A percentile compares a stretch with the other conserved stretches of the same genome.
phyloP scores from a whole-genome alignment of 768 basidiomycete genomes.

The Tylopilus sp. region DNA sequence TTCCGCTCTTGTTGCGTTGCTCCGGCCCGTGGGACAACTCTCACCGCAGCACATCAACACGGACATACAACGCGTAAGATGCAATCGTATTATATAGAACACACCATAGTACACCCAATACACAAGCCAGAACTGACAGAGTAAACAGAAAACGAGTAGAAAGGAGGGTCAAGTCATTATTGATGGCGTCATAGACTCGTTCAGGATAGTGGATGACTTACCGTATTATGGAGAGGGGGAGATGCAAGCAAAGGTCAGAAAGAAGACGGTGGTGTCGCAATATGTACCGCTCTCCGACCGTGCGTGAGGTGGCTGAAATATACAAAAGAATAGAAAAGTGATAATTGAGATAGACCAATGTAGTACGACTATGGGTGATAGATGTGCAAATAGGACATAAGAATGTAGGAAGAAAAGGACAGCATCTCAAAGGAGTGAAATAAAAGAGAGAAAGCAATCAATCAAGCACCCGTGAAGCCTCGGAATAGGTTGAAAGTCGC shows the following conservation, averaged over 20 bases:
- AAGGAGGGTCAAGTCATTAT: not conserved
- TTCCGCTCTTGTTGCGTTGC: no score
- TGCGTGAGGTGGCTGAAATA: conserved; percentile 7
- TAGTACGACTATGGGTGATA: not conserved
- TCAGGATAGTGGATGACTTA: not conserved
- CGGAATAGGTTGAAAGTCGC: conserved; percentile 35
- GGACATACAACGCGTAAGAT: conserved; percentile 20
- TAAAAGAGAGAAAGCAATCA: not conserved
- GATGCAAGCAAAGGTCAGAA: not conserved
- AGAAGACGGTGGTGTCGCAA: conserved; percentile 4
- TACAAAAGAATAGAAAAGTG: conserved; percentile 1
- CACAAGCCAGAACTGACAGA: not conserved
- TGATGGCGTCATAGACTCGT: not conserved
- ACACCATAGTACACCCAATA: not conserved
- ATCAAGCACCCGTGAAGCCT: conserved; percentile 3
- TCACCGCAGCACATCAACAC: conserved; percentile 26
- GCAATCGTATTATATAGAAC: not conserved
- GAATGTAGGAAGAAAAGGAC: not conserved
- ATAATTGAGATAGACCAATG: conserved; percentile 1
- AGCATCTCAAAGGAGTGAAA: not conserved
- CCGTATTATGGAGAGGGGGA: not conserved
- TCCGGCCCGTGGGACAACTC: no score
- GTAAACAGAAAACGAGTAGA: not conserved
- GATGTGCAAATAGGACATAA: not conserved
- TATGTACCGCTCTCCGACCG: conserved; percentile 8